Evolutionary conservation across 306 rosid genomes (phyloP).

Genomic region (Begonia peltatifolia): DNA sequence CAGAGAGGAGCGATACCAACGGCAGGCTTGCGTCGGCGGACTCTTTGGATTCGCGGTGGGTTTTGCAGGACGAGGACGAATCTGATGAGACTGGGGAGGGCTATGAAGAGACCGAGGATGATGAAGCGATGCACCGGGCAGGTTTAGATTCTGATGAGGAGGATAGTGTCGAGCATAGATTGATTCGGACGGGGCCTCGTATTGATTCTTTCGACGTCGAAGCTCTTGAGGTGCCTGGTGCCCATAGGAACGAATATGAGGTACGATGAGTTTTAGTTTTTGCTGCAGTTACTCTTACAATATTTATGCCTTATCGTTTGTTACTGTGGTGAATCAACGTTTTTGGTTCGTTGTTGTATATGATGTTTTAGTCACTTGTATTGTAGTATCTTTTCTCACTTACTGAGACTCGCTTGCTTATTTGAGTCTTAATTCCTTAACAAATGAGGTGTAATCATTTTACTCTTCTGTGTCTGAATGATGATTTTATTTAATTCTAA

Average conservation of each 20-base stretch:
- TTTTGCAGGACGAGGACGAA: slow-evolving; percentile 42
- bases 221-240: slow-evolving; percentile 91
- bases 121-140: slow-evolving; percentile 2
- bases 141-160: slow-evolving; percentile 59
- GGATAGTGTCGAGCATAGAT: slow-evolving; percentile 59
- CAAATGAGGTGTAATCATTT: too few relatives aligned
- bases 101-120: slow-evolving; percentile 9
- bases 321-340: too few relatives aligned
- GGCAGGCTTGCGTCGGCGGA: slow-evolving; percentile 27
- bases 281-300: slow-evolving; percentile 2
- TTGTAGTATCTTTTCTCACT: too few relatives aligned
- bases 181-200: slow-evolving; percentile 90
- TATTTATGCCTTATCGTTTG: neutral
- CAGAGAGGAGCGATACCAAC: slow-evolving; percentile 21
- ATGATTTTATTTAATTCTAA: too few relatives aligned
- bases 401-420: too few relatives aligned
- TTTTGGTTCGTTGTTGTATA: too few relatives aligned
- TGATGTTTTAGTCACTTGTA: too few relatives aligned
- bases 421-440: too few relatives aligned
- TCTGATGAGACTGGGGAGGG: slow-evolving; percentile 26
- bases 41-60: slow-evolving; percentile 50
- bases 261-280: slow-evolving; percentile 14
- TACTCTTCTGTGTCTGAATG: too few relatives aligned
- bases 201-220: slow-evolving; percentile 94
- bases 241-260: slow-evolving; percentile 61